Conservation (phyloP, 139 green algal genomes). For the Chlamydomonas schloesseri region DNA sequence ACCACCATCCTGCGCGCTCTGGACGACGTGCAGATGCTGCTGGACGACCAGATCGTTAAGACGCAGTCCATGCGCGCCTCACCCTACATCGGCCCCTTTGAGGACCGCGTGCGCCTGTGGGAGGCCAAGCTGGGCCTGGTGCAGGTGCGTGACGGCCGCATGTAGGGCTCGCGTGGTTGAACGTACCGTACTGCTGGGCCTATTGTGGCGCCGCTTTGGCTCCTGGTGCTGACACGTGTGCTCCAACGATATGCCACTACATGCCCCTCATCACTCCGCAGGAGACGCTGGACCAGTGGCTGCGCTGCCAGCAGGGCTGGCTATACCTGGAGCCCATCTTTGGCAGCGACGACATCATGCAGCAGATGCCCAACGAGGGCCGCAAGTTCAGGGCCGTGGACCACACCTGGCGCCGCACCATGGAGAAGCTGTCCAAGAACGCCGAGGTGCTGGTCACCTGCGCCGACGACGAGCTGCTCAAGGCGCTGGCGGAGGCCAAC, state of each 20-base stretch:
- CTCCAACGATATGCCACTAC: too few relatives aligned
- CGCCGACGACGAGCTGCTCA: conserved; percentile 83
- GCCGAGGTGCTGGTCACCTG: conserved; percentile 72
- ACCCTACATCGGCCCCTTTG: conserved; percentile 86
- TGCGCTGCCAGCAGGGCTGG: conserved; percentile 83
- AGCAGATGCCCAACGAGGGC: conserved; percentile 90
- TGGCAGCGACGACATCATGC: conserved; percentile 87
- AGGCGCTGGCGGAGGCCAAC: conserved; percentile 73
- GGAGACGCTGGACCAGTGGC: conserved; percentile 86
- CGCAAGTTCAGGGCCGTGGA: conserved; percentile 88
- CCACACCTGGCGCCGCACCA: conserved; percentile 79
- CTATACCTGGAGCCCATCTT: conserved; percentile 92
- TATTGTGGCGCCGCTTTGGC: too few relatives aligned
- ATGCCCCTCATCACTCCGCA: background rate
- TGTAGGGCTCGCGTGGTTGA: too few relatives aligned
- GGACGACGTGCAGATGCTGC: conserved; percentile 81
- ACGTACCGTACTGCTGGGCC: too few relatives aligned
- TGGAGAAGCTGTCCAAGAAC: conserved; percentile 83
- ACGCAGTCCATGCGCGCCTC: conserved; percentile 85
- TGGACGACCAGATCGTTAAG: conserved; percentile 86
- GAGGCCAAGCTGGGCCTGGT: conserved; percentile 74
- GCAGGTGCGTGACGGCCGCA: conserved; percentile 49
- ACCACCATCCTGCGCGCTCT: conserved; percentile 71
- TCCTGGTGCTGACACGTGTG: too few relatives aligned
- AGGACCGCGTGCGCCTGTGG: conserved; percentile 77